phyloP scores from a whole-genome alignment of 345 rosid genomes.

The Camelina sativa region DNA sequence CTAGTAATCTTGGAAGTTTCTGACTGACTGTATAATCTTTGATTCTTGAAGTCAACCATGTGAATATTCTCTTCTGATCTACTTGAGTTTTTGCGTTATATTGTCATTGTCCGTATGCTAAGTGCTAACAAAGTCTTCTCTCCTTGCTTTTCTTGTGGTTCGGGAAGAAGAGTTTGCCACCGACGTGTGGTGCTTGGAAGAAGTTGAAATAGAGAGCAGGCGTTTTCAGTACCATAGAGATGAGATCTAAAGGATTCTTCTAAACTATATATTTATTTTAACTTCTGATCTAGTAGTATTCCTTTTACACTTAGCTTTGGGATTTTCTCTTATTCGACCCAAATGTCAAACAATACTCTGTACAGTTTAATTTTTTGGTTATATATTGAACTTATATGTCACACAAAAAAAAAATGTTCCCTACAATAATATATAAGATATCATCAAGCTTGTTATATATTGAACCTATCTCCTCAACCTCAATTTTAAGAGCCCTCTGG shows the following conservation, averaged over 20 bases:
- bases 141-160: not conserved
- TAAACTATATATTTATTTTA: too few relatives aligned
- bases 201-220: not conserved
- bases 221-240: not conserved
- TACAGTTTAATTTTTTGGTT: not conserved
- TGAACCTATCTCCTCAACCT: not conserved
- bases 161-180: constrained; percentile 14
- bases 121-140: constrained; percentile 25
- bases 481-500: not conserved
- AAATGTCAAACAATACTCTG: not conserved
- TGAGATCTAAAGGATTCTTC: not conserved
- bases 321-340: not conserved
- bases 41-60: constrained; percentile 37
- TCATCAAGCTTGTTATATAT: not conserved
- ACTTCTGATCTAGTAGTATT: not conserved
- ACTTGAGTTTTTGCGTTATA: constrained; percentile 15
- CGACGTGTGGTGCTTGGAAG: constrained; percentile 7
- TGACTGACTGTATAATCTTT: constrained; percentile 24
- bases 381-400: too few relatives aligned
- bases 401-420: too few relatives aligned
- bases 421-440: too few relatives aligned
- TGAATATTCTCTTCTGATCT: constrained; percentile 8
- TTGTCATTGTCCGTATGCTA: constrained; percentile 26
- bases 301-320: not conserved
- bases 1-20: constrained; percentile 24